Base-by-base conservation (phyloP, 768 basidiomycete genomes). In the Daedaleopsis nitida region DNA sequence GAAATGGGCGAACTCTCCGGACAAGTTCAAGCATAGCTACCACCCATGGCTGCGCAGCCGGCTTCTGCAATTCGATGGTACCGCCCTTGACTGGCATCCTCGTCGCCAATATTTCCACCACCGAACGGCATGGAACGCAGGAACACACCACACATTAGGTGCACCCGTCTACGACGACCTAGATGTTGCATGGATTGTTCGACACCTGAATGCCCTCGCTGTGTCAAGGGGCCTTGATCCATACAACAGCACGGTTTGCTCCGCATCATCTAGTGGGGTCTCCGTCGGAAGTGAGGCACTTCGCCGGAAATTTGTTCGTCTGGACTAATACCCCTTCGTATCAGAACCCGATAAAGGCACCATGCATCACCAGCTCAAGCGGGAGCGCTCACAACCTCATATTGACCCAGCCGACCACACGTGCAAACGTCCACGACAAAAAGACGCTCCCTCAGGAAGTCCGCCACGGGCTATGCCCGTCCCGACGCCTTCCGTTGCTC, bases 41-140 rank as follows among this genome's bases (percentile, higher is more conserved):
- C 57, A 57, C 11, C 57, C 57, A 9, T 58, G 57, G 57, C 23
- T 58, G 50, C 50, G 27, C 3, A 32, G 34, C 1, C 50, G 57
- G 16, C 50, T 27, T 24, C 50, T 58, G 39, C 50, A 58, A 50
- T 52, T 58, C 32, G 27, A 24, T 13, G 49, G 57, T 3, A 17
- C 19, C 1, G 9, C 14, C 5, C 50, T 58, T 4, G 14, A 34
- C 12, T 58, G 57, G 57, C 24, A 19, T 23, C 14, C 24, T 43
- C 27, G 50, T 34, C 27, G 39, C 16, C 37, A 34, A 21, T 49
- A 49, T 24, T 21, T 4, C 7, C 2, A 19, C 39, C 42, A 34
- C 32, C 50, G 57, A 19, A 11, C 50, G 38, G 16, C 24, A 27
- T 17, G 37, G 51, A 13, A 51, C 10, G 47, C 57, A 52, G 39